Evolutionary conservation across 2,329 filamentous ascomycete genomes (phyloP).

Genomic region (Colletotrichum cuscutae): DNA sequence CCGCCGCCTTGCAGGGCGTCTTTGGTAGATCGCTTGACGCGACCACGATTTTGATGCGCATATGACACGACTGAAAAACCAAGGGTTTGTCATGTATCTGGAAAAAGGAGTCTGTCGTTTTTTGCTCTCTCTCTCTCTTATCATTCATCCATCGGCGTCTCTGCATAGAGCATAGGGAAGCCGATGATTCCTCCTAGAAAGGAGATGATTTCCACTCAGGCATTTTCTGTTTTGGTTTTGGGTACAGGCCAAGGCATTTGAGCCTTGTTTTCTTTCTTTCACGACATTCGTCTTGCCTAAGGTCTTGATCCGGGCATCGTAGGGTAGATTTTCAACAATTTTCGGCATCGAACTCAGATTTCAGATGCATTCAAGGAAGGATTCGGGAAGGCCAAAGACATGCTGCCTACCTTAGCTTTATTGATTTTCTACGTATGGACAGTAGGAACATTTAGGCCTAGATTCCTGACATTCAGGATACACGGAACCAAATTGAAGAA

Average conservation of each 20-base stretch:
- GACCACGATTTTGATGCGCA: neutral
- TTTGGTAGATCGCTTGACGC: constrained; percentile 25
- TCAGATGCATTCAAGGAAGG: neutral
- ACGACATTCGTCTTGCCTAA: neutral
- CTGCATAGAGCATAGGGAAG: constrained; percentile 24
- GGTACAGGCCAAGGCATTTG: neutral
- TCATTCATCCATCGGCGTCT: constrained; percentile 29
- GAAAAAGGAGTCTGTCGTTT: constrained; percentile 25
- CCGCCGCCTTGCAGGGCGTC: constrained; percentile 51
- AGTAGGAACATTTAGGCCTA: neutral
- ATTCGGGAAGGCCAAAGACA: neutral
- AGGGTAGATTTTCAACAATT: neutral
- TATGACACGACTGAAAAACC: constrained; percentile 17
- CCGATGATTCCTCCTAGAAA: constrained; percentile 17
- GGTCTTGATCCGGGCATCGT: neutral
- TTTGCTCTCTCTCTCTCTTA: neutral
- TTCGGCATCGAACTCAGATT: neutral
- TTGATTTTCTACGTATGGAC: neutral
- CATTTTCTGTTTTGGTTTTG: neutral
- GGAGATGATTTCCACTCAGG: constrained; percentile 1
- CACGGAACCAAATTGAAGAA: constrained; percentile 8
- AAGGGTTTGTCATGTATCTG: constrained; percentile 27
- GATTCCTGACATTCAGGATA: neutral
- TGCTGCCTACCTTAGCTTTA: neutral
- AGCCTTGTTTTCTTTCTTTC: neutral